Evolutionary conservation across 2,329 filamentous ascomycete species (phyloP), one percentile per base, ranked within the genome.

Genomic region (Fusarium hostae): DNA sequence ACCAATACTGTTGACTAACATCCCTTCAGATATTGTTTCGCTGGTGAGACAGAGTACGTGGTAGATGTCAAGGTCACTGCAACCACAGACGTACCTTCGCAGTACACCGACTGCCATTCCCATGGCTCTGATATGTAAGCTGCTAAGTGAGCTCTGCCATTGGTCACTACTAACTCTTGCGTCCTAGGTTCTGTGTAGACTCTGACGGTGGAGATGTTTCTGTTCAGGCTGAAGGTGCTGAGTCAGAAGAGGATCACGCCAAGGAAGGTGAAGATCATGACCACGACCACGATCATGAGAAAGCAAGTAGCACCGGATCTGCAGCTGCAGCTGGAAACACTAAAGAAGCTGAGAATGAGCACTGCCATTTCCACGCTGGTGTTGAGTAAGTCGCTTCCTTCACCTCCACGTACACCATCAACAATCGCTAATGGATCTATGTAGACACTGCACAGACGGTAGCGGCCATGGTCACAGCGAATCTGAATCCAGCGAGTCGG

Each of bases 331-430:
- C 39, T 12, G 51, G 58, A 35, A 43, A 66, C 13, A 37, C 71
- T 2, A 54, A 59, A 51, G 59, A 51, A 54, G 58, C 66, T 18
- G 66, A 52, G 18, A 72, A 80, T n/a, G 74, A 84, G 70, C 84
- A 88, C 73, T 94, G 91, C 73, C 92, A 94, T 76, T 93, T 91
- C 79, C 92, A 94, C 73, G 91, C 91, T 13, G 91, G 91, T 40
- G 89, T 94, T 26, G 90, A 93, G 91, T 92, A 82, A 81, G 89
- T 62, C 13, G 2, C 32, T 37, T 26, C n/a, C n/a, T 37, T 34
- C 18, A 28, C 8, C 5, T 35, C 26, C 26, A 18, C 7, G 15
- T 22, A 24, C 6, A 40, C 9, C 35, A 15, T 30, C 12, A 26
- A 40, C 50, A 44, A 18, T 20, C n/a, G 8, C 24, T 66, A 58